phyloP scores from a whole-genome alignment of 176 grass and related monocot species.

The Tillandsia leiboldiana region DNA sequence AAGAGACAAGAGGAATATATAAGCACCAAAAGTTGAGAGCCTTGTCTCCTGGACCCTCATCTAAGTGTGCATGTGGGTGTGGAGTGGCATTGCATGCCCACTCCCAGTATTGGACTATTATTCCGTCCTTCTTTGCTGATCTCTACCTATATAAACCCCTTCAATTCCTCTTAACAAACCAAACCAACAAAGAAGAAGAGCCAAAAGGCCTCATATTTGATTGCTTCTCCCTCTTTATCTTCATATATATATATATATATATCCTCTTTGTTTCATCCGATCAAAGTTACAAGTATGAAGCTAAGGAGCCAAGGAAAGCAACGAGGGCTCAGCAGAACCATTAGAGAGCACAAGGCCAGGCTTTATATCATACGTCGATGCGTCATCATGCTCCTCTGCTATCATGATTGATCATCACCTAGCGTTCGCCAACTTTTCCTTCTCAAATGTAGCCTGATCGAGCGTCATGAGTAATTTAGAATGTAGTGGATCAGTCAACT shows the following conservation, averaged over 20 bases:
- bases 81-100: neutral
- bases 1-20: neutral
- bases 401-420: conserved; percentile 17
- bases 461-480: no score
- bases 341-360: conserved; percentile 28
- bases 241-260: neutral
- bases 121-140: neutral
- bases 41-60: neutral
- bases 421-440: neutral
- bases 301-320: conserved; percentile 2
- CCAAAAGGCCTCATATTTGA: neutral
- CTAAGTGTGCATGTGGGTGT: neutral
- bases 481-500: neutral
- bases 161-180: neutral
- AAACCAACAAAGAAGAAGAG: neutral
- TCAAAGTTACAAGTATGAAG: neutral
- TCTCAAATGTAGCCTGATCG: no score
- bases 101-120: neutral
- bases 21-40: neutral
- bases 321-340: conserved; percentile 9
- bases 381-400: conserved; percentile 32
- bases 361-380: conserved; percentile 36
- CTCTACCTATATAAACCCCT: neutral
- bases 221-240: neutral
- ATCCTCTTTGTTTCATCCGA: neutral